These are phyloP conservation scores for Plectosphaerella sp. DNA, from an alignment of 2,329 filamentous ascomycete genomes.

Conservation along the genomic window DNA sequence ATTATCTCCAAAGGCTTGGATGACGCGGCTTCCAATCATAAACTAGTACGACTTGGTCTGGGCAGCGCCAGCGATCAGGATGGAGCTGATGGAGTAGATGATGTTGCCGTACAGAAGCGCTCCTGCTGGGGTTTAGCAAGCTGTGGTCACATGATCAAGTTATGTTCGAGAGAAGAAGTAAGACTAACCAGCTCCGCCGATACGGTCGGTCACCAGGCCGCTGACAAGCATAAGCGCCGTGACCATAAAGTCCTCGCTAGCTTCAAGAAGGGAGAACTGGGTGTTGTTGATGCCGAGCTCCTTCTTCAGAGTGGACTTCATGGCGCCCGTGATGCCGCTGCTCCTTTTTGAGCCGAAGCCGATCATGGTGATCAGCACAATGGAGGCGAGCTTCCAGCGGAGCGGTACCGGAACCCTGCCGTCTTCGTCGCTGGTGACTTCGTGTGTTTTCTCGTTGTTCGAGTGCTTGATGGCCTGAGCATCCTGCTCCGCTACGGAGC, in stretches of 20 bases:
- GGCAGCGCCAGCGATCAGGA: conserved; percentile 54
- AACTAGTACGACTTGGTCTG: conserved; percentile 52
- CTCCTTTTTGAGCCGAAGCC: conserved; percentile 59
- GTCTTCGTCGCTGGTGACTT: too few relatives aligned
- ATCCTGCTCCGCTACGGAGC: too few relatives aligned
- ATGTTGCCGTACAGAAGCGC: conserved; percentile 57
- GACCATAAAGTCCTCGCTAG: conserved; percentile 60
- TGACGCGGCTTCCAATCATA: conserved; percentile 53
- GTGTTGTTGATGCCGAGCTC: conserved; percentile 55
- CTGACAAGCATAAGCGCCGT: conserved; percentile 50
- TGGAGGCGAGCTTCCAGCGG: conserved; percentile 18
- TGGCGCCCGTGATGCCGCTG: conserved; percentile 53
- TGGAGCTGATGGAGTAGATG: conserved; percentile 53
- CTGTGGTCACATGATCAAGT: too few relatives aligned
- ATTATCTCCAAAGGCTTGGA: conserved; percentile 54
- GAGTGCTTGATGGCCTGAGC: too few relatives aligned
- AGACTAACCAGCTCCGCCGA: conserved; percentile 45
- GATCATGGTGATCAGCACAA: conserved; percentile 47
- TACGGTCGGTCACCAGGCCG: conserved; percentile 52
- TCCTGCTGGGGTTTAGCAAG: not conserved
- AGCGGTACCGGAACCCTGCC: not conserved
- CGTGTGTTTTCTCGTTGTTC: too few relatives aligned
- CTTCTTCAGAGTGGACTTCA: conserved; percentile 60
- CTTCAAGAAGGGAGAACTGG: conserved; percentile 53
- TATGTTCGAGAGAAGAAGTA: too few relatives aligned